phyloP scores from a whole-genome alignment of 148 eudicot species.

The Pharnaceum exiguum region DNA sequence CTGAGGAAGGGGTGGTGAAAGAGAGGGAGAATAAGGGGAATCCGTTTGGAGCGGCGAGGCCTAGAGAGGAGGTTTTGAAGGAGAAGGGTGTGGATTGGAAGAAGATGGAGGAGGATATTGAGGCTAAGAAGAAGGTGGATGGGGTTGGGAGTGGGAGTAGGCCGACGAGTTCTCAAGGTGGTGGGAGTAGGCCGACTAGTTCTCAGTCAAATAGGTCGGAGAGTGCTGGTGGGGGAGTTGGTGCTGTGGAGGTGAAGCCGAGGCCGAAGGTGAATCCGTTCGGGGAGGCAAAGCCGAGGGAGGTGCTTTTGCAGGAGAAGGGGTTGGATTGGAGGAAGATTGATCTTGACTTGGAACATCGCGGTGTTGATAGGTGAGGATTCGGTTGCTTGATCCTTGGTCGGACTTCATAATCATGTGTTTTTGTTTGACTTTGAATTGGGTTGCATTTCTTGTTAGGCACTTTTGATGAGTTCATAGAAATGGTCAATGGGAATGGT shows the following conservation, averaged over 20 bases:
- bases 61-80: slow-evolving; percentile 78
- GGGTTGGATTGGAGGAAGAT: slow-evolving; percentile 97
- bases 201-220: slow-evolving; percentile 39
- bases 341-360: slow-evolving; percentile 81
- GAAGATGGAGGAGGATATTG: slow-evolving; percentile 69
- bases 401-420: too few species aligned
- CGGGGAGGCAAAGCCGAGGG: slow-evolving; percentile 98
- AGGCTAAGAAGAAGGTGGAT: slow-evolving; percentile 48
- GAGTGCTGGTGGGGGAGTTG: slow-evolving; percentile 24
- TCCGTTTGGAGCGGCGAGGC: slow-evolving; percentile 93
- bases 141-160: slow-evolving; percentile 35
- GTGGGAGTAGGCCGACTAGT: slow-evolving; percentile 60
- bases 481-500: too few species aligned
- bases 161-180: slow-evolving; percentile 71
- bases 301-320: slow-evolving; percentile 77
- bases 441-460: too few species aligned
- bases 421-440: too few species aligned
- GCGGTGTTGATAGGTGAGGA: slow-evolving; percentile 62
- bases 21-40: slow-evolving; percentile 42
- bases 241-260: slow-evolving; percentile 27
- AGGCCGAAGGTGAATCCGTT: slow-evolving; percentile 89
- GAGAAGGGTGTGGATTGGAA: slow-evolving; percentile 90
- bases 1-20: slow-evolving; percentile 19
- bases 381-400: too few species aligned
- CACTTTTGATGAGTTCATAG: too few species aligned